These are phyloP conservation scores for Dactylellina haptotyla DNA, from an alignment of 2,329 filamentous ascomycete genomes.

Conservation along the genomic window DNA sequence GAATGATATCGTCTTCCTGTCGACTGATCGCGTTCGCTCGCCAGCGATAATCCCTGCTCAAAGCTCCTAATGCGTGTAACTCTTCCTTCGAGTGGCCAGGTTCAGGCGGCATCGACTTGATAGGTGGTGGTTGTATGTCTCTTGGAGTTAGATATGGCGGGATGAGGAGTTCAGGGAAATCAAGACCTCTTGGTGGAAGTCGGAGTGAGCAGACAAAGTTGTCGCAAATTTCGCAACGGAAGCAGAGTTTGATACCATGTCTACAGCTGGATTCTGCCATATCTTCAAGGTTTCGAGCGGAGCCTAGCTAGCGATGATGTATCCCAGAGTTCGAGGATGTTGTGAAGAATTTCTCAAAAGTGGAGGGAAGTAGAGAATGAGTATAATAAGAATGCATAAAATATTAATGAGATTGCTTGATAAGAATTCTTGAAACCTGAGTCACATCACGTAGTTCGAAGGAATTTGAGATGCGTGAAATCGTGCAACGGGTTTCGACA, in stretches of 20 bases:
- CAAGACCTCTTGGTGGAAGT: conserved; percentile 13
- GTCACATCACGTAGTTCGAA: not conserved
- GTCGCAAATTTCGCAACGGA: conserved; percentile 35
- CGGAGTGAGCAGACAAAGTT: conserved; percentile 42
- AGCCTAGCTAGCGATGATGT: too few species aligned
- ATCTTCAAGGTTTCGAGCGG: not conserved
- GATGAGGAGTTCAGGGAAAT: conserved; percentile 47
- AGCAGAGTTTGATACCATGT: conserved; percentile 11
- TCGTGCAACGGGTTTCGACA: not conserved
- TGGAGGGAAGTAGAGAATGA: not conserved
- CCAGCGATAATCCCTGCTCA: conserved; percentile 31
- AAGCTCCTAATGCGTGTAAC: conserved; percentile 31
- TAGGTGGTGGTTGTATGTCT: conserved; percentile 24
- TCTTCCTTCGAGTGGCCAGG: not conserved
- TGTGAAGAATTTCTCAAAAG: not conserved
- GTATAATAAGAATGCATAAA: too few species aligned
- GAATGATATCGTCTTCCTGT: not conserved
- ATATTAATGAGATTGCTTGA: too few species aligned
- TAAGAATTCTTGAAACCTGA: not conserved
- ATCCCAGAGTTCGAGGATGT: not conserved
- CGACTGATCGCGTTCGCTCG: not conserved
- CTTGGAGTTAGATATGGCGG: conserved; percentile 40
- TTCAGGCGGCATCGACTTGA: conserved; percentile 27
- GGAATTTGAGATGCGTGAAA: not conserved
- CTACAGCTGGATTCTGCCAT: conserved; percentile 13